Evolutionary conservation across 2,329 filamentous ascomycete genomes (phyloP), one percentile per base, ranked within the genome.

Genomic region (Colletotrichum musicola): DNA sequence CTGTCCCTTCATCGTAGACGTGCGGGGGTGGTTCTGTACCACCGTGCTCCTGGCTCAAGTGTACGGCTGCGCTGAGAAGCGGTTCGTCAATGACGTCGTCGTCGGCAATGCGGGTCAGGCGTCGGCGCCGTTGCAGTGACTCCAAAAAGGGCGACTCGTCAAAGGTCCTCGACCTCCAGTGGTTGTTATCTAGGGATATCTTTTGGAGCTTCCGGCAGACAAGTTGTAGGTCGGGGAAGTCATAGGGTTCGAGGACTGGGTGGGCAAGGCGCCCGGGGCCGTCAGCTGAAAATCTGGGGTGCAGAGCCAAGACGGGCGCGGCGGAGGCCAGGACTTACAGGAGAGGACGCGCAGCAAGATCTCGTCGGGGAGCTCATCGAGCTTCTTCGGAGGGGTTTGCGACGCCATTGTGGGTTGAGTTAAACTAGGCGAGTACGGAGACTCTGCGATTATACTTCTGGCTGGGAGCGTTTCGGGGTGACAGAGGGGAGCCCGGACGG

Each of bases 91-190:
- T 50, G 30, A 59, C 25, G 53, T 71, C 66, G 46, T 65, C 69
- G 40, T 62, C 61, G 38, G 54, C 38, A 18, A 56, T 47, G 9
- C 51, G 38, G 18, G 61, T 51, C 12, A 84, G 78, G 0, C 82
- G 80, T 35, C 84, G 77, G 75, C 85, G 83, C 16, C 87, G 85
- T 66, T 84, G 85, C 25, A 93, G 85, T n/a, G 84, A 81, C 38
- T 88, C 85, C 74, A 91, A 87, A 77, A 90, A 91, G 40, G 84
- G 77, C 16, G 93, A 95, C 66, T 89, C 83, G 42, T 90, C 85
- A 77, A 96, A 93, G 77, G 92, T 95, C 75, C 90, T 85, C 3
- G 85, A 81, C 70, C 92, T 91, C 95, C 95, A 98, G 42, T 95
- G 82, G 46, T 84, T 86, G 73, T 92, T 88, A 76, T 97, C 93